Evolutionary conservation across 202 grass and related monocot species (phyloP).

Genomic region (Elaeis oleifera): DNA sequence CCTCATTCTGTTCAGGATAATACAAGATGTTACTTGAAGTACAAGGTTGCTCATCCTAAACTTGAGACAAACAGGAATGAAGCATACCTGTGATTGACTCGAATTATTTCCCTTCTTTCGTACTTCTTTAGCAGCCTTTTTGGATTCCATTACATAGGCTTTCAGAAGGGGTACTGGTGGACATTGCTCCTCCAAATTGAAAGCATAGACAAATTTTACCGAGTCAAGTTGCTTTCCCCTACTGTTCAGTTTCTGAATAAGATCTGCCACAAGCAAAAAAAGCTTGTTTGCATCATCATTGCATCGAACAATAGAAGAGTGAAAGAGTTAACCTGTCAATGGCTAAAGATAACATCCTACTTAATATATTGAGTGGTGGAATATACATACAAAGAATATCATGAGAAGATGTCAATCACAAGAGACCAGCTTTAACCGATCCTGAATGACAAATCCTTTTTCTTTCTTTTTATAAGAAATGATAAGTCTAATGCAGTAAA

Average conservation of each 20-base stretch:
- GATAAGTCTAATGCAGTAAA: too few species aligned
- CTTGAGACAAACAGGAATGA: not conserved
- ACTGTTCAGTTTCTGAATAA: conserved; percentile 40
- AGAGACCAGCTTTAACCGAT: too few species aligned
- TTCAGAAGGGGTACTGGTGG: conserved; percentile 30
- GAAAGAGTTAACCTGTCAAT: not conserved
- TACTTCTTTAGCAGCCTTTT: conserved; percentile 28
- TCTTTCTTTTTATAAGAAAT: too few species aligned
- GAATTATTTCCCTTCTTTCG: conserved; percentile 16
- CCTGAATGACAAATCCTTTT: too few species aligned
- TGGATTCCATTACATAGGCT: conserved; percentile 40
- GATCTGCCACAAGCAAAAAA: conserved; percentile 25
- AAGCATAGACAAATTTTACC: conserved; percentile 20
- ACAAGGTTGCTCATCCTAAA: too few species aligned
- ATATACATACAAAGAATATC: too few species aligned
- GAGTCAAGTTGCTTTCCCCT: conserved; percentile 29
- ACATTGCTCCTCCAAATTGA: conserved; percentile 36
- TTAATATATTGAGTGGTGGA: too few species aligned
- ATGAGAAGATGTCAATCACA: too few species aligned
- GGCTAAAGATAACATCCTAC: not conserved
- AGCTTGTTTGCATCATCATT: conserved; percentile 21
- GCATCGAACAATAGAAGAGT: conserved; percentile 9
- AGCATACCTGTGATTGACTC: conserved; percentile 29
- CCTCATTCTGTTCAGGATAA: conserved; percentile 12
- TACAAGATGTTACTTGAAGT: too few species aligned